Percentiles rank a stretch among this genome's conserved stretches.
Conservation (phyloP, 2,329 filamentous ascomycete species). For the Atkinsonella texensis region DNA sequence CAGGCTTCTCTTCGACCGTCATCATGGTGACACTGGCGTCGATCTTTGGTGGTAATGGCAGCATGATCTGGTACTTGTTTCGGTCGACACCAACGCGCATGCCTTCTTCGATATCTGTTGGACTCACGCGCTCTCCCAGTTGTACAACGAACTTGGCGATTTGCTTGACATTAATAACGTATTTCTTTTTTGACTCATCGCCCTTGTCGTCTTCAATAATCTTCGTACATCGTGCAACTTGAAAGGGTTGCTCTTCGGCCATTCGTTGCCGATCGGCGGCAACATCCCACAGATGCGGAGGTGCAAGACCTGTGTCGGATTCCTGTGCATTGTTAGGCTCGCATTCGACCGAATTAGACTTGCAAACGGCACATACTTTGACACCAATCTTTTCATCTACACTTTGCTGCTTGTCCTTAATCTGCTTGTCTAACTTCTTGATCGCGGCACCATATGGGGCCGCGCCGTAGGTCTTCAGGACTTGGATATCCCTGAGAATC, state of each 20-base stretch:
- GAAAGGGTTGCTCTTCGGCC: slow-evolving; percentile 93
- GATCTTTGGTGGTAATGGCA: slow-evolving; percentile 94
- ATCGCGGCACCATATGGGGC: slow-evolving; percentile 87
- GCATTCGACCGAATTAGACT: not conserved
- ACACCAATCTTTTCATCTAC: slow-evolving; percentile 98
- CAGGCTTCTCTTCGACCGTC: slow-evolving; percentile 99
- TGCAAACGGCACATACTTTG: slow-evolving; percentile 38
- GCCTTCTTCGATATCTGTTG: slow-evolving; percentile 97
- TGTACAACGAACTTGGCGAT: slow-evolving; percentile 99
- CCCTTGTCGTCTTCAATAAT: slow-evolving; percentile 91
- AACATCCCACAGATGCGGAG: slow-evolving; percentile 97
- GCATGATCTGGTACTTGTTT: slow-evolving; percentile 98
- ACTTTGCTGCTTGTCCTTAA: slow-evolving; percentile 96
- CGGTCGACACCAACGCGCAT: slow-evolving; percentile 98
- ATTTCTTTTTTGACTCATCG: slow-evolving; percentile 98
- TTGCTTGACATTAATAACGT: slow-evolving; percentile 99
- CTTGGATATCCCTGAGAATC: slow-evolving; percentile 77
- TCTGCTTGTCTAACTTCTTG: slow-evolving; percentile 97
- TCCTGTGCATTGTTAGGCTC: slow-evolving; percentile 44
- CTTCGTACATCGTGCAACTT: slow-evolving; percentile 97
- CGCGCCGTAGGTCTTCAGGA: slow-evolving; percentile 96
- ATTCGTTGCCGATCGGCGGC: slow-evolving; percentile 96
- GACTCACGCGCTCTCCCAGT: slow-evolving; percentile 89
- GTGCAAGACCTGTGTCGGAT: slow-evolving; percentile 95
- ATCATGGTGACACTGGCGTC: slow-evolving; percentile 99